Evolutionary conservation across 2,329 filamentous ascomycete species (phyloP), one percentile per base, ranked within the genome.

Genomic region (Cytospora piceae): DNA sequence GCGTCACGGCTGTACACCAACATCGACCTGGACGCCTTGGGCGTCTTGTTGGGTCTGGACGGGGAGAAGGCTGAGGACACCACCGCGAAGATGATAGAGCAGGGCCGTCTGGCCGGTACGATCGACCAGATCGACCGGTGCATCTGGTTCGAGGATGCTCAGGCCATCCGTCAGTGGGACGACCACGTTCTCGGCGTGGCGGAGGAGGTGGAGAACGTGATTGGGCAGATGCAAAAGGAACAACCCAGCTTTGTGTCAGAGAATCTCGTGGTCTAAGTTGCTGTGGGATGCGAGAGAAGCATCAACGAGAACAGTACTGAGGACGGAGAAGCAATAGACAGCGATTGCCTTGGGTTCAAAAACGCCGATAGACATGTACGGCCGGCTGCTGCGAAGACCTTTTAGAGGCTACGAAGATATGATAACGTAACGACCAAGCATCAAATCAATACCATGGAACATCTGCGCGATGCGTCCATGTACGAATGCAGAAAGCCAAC

Each of bases 81-180:
- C 62, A 95, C 94, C 15, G 93, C 94, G 5, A 85, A 88, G 71
- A 99, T 99, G 95, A 92, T 99, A 72, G 94, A 98, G 81, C 94
- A 97, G 77, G 93, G 92, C 12, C 88, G 95, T 37, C 79, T 99
- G 60, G 87, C 90, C 3, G 95, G 94, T 9, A 88, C 90, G 65
- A 98, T 99, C 73, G 94, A 99, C 77, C 95, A 99, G 81, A 94
- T 99, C 65, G 92, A 93, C 64, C 85, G 90, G 17, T 81, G 94
- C 14, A 94, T 99, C 67, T 93, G 89, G 80, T 99, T 99, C 75
- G 92, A 95, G 77, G 82, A 78, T 73, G 90, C 87, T 66, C 87
- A 85, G 75, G 90, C 93, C 78, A 84, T 96, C 76, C 86, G 92
- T 55, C 86, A 89, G 72, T 98, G 94, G 94, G 94, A 98, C 77